Evolutionary conservation across 768 basidiomycete genomes (phyloP), one percentile per base, ranked within the genome.

Genomic region (Royoungia palumana): DNA sequence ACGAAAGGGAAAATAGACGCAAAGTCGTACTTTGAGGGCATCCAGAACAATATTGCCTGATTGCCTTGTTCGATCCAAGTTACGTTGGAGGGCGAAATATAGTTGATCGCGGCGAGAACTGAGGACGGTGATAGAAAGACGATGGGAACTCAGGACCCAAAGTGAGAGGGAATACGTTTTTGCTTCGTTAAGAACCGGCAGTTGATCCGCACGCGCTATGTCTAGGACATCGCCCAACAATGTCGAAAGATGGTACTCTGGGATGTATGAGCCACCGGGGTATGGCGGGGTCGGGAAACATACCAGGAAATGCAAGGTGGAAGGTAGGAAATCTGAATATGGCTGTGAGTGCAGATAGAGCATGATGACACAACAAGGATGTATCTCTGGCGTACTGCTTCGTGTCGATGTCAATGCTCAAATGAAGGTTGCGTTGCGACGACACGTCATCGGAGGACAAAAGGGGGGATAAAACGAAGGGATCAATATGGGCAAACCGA

Each of bases 111-210:
- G 66, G 9, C 62, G 60, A 37, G 66, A 60, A 17, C 41, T 45
- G 34, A 84, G 53, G n/a, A 76, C 55, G 10, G 58, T 50, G 4
- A 48, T n/a, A 3, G 81, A 77, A 9, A 85, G 67, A 38, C 67
- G 70, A 51, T 83, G 78, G 25, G 63, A 68, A 50, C 73, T 70
- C 37, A 87, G 63, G 17, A 74, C 71, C 73, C 75, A 82, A 17
- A 78, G 54, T 19, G 76, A 72, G 22, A 82, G 64, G 10, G 72
- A 70, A 50, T 70, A 67, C 8, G 73, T 76, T 58, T 80, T 81
- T 13, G 63, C 57, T 16, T 70, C 63, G 45, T 73, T 74, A 4
- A 71, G 67, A 5, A 68, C 63, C 0, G 75, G 70, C 2, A 78
- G 50, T 10, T 44, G 54, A 4, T 54, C 55, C 2, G 71, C 58